Evolutionary conservation across 176 grass and related monocot species (phyloP).

Genomic region (Dactylis glomerata): DNA sequence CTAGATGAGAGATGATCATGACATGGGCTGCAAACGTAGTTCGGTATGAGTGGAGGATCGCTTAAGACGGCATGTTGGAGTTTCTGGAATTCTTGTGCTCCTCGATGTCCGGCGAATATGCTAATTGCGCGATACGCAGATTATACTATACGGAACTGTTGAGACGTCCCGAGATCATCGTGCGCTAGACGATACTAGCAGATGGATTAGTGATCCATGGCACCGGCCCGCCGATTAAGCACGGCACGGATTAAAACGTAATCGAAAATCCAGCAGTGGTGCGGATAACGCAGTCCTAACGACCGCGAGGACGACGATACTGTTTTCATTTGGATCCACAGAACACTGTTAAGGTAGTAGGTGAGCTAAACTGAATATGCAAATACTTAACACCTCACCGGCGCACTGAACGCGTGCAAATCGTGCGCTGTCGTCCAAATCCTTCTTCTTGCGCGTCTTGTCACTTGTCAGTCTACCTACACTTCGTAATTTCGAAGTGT

Average conservation of each 20-base stretch:
- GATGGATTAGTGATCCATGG: not conserved
- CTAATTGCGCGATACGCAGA: not conserved
- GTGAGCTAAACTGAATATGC: not conserved
- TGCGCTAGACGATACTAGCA: not conserved
- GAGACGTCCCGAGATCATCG: not conserved
- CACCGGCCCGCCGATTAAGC: not conserved
- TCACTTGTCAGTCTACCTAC: too few relatives aligned
- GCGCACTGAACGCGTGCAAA: not conserved
- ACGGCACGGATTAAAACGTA: not conserved
- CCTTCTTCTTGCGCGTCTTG: too few relatives aligned
- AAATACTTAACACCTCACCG: not conserved
- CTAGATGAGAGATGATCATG: not conserved
- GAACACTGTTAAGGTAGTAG: not conserved
- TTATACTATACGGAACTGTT: not conserved
- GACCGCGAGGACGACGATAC: not conserved
- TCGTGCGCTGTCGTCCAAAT: not conserved
- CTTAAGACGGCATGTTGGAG: not conserved
- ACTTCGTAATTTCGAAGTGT: too few relatives aligned
- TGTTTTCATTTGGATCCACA: not conserved
- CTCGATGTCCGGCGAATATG: not conserved
- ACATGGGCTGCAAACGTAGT: not conserved
- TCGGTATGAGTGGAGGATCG: not conserved
- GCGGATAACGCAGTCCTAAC: slow-evolving; percentile 26
- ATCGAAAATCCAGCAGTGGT: not conserved
- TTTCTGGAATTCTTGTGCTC: not conserved